Conservation (phyloP, 768 basidiomycete genomes). For the Cyclocybe cylindracea region DNA sequence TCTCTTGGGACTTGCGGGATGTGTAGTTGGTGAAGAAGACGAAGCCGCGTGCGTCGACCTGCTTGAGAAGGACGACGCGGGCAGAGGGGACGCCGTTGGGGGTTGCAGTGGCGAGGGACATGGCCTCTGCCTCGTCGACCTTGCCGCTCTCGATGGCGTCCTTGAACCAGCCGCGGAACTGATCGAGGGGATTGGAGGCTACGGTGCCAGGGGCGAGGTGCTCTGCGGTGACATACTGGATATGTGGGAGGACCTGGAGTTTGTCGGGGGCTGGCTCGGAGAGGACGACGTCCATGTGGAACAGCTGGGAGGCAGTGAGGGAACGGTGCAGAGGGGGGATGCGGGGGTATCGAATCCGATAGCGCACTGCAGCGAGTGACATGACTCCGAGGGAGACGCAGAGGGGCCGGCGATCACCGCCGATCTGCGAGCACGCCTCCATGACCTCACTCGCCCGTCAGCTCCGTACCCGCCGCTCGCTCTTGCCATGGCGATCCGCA, state of each 20-base stretch:
- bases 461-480: no score
- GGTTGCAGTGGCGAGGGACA: conserved; percentile 78
- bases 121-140: conserved; percentile 88
- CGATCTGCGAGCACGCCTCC: no score
- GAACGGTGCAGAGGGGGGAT: not conserved
- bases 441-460: no score
- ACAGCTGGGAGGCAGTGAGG: not conserved
- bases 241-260: conserved; percentile 69
- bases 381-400: not conserved
- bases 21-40: conserved; percentile 97
- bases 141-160: conserved; percentile 49
- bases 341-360: no score
- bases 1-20: conserved; percentile 87
- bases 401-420: not conserved
- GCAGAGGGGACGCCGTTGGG: conserved; percentile 78
- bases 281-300: conserved; percentile 47
- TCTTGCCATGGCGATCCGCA: no score
- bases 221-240: conserved; percentile 72
- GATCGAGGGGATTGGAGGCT: conserved; percentile 69
- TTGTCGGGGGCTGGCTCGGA: conserved; percentile 49
- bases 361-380: not conserved
- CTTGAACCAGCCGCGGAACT: conserved; percentile 88
- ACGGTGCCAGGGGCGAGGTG: conserved; percentile 64
- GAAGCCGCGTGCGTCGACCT: conserved; percentile 87
- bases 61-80: conserved; percentile 89